Conservation (phyloP, 768 basidiomycete genomes). For the Phylloporus scabripes region DNA sequence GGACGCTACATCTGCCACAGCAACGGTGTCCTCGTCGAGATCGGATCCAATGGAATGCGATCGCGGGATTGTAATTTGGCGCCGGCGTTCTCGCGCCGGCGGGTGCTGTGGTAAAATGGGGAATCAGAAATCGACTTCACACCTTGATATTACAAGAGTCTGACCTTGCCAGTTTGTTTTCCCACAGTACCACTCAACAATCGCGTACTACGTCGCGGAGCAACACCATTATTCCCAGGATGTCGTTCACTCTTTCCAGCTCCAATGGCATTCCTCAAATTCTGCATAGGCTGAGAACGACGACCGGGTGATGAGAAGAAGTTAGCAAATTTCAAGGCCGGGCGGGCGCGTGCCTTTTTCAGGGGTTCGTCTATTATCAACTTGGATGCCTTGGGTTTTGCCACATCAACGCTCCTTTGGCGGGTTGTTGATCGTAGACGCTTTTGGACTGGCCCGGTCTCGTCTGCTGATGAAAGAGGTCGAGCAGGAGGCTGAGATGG, state of each 20-base stretch:
- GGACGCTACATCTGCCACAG: constrained; percentile 45
- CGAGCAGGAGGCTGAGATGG: constrained; percentile 49
- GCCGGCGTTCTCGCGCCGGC: constrained; percentile 52
- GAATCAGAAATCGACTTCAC: constrained; percentile 7
- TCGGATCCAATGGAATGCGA: constrained; percentile 67
- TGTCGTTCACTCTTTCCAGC: constrained; percentile 49
- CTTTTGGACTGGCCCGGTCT: constrained; percentile 73
- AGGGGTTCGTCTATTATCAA: constrained; percentile 59
- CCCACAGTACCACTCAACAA: constrained; percentile 52
- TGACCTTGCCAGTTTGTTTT: constrained; percentile 57
- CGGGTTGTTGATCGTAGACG: constrained; percentile 61
- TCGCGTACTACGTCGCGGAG: constrained; percentile 69
- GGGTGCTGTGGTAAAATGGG: constrained; percentile 28
- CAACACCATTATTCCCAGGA: constrained; percentile 37
- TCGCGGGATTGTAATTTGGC: constrained; percentile 47
- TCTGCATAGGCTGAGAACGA: constrained; percentile 68
- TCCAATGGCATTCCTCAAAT: constrained; percentile 51
- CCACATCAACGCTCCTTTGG: constrained; percentile 43
- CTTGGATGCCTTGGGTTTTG: constrained; percentile 58
- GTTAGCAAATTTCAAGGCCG: constrained; percentile 82
- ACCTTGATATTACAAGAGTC: constrained; percentile 6
- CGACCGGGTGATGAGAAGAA: constrained; percentile 82
- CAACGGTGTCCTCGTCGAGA: constrained; percentile 55
- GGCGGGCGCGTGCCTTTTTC: constrained; percentile 91
- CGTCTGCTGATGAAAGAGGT: constrained; percentile 78